A percentile compares a stretch with the other conserved stretches of the same genome.
Conservation (phyloP, 805 yeast species). For the Hanseniaspora osmophila region DNA sequence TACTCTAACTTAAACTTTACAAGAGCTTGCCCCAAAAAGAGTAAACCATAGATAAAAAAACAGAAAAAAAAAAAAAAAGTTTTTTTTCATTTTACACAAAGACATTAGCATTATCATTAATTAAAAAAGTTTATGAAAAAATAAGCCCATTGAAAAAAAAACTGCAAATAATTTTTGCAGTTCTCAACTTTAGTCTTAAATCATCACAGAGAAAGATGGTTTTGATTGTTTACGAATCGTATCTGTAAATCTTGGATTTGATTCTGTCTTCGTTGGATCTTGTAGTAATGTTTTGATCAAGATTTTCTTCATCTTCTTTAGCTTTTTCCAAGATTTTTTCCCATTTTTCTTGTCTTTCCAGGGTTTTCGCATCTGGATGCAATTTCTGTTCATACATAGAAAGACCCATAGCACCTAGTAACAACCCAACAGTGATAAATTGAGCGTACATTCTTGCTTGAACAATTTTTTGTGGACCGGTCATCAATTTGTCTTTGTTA, state of each 20-base stretch:
- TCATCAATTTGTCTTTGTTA: slow-evolving; percentile 60
- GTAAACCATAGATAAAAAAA: too few species aligned
- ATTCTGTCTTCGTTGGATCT: slow-evolving; percentile 24
- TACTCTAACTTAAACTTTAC: too few species aligned
- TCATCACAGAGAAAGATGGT: too few species aligned
- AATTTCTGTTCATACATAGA: slow-evolving; percentile 50
- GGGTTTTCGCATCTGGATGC: slow-evolving; percentile 21
- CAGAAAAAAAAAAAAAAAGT: too few species aligned
- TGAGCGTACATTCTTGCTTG: slow-evolving; percentile 90
- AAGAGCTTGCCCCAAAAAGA: too few species aligned
- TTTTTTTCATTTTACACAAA: too few species aligned
- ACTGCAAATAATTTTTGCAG: too few species aligned
- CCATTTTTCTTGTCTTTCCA: slow-evolving; percentile 27
- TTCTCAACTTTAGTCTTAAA: background rate
- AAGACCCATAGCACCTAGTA: slow-evolving; percentile 55
- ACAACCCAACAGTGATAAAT: slow-evolving; percentile 56
- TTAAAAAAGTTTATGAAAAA: too few species aligned
- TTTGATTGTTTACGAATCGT: slow-evolving; percentile 3
- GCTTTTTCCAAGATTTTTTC: slow-evolving; percentile 29
- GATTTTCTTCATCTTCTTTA: slow-evolving; percentile 27
- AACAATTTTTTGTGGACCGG: slow-evolving; percentile 65
- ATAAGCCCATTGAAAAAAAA: too few species aligned
- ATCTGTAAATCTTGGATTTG: slow-evolving; percentile 24
- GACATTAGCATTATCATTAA: too few species aligned
- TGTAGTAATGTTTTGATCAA: slow-evolving; percentile 12